Evolutionary conservation across 345 rosid species (phyloP).

Genomic region (Streptanthus diversifolius): DNA sequence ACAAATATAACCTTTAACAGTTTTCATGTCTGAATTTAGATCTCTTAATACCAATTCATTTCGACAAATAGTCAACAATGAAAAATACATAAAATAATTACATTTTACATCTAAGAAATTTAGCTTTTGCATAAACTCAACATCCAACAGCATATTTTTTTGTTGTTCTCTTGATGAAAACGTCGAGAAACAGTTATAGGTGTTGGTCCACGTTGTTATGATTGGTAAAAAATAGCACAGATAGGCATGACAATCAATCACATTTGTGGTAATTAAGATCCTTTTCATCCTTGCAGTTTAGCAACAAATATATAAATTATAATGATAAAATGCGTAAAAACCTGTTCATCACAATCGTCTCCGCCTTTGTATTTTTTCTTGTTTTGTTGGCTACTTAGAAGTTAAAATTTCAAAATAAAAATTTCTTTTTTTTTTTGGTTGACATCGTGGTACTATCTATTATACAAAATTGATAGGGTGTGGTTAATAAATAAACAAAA

Average conservation of each 20-base stretch:
- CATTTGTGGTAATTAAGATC: slow-evolving; percentile 20
- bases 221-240: not conserved
- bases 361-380: not conserved
- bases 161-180: not conserved
- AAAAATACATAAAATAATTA: not conserved
- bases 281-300: slow-evolving; percentile 6
- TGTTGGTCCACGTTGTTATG: not conserved
- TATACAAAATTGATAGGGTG: not conserved
- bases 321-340: not conserved
- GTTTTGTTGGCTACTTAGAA: not conserved
- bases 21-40: not conserved
- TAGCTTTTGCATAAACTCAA: not conserved
- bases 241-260: not conserved
- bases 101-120: not conserved
- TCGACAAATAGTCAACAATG: not conserved
- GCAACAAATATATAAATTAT: not conserved
- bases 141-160: not conserved
- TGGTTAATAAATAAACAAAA: not conserved
- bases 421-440: not conserved
- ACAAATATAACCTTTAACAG: not conserved
- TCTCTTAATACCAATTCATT: not conserved
- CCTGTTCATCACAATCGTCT: not conserved
- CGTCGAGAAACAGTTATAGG: not conserved
- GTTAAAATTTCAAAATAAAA: not conserved
- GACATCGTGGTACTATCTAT: not conserved